Evolutionary conservation across 2,329 filamentous ascomycete genomes (phyloP).

Genomic region (Trichophyton equinum): DNA sequence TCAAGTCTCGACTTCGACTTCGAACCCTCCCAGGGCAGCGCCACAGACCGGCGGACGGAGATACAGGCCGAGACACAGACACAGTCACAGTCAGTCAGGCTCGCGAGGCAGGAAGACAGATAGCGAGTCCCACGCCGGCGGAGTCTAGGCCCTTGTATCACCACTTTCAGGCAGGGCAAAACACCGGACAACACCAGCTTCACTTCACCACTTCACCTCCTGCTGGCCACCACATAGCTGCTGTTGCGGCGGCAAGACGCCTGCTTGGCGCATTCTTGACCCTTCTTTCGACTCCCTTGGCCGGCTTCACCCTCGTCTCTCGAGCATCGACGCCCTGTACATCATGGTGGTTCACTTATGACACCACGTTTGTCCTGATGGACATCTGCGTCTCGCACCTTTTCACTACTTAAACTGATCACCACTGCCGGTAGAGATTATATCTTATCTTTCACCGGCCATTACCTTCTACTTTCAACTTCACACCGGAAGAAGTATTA

Average conservation of each 20-base stretch:
- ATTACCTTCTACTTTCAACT: neutral
- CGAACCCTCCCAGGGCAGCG: neutral
- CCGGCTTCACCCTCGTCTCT: neutral
- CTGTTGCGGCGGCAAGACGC: neutral
- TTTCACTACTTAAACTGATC: neutral
- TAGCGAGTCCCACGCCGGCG: neutral
- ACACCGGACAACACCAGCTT: neutral
- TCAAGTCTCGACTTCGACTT: neutral
- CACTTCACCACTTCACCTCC: neutral
- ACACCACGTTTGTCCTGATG: conserved; percentile 3
- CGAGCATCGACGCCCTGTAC: neutral
- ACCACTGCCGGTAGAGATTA: neutral
- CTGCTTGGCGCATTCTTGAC: neutral
- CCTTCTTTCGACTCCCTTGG: neutral
- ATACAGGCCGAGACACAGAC: neutral
- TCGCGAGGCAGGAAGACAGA: too few relatives aligned
- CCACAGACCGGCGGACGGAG: neutral
- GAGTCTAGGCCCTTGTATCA: neutral
- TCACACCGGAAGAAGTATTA: neutral
- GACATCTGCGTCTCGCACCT: conserved; percentile 1
- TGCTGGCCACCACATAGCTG: too few relatives aligned
- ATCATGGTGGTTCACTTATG: conserved; percentile 1
- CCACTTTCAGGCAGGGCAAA: neutral
- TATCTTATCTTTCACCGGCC: neutral
- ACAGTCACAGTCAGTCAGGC: neutral